Conservation (phyloP, 768 basidiomycete species). For the Lanmaoa rubissima region DNA sequence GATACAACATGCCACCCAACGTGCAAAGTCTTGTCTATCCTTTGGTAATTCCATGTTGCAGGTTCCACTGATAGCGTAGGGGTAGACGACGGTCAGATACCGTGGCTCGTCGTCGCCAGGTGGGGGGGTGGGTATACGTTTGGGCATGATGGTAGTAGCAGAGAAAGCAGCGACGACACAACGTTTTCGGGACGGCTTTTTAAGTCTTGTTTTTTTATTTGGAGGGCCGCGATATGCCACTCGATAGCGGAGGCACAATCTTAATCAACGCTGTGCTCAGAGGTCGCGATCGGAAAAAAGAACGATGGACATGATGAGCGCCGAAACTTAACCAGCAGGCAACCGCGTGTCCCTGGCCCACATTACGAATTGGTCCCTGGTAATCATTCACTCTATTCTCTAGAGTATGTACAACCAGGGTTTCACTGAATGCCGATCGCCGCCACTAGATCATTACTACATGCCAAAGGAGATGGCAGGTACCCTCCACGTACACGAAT, state of each 20-base stretch:
- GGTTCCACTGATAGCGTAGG: constrained; percentile 38
- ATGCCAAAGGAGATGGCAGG: neutral
- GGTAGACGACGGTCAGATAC: constrained; percentile 44
- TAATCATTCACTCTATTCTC: too few relatives aligned
- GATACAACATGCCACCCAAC: constrained; percentile 44
- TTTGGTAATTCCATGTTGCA: constrained; percentile 40
- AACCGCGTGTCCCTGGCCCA: neutral
- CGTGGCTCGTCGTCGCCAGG: constrained; percentile 44
- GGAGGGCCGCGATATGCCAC: constrained; percentile 1
- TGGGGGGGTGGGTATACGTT: constrained; percentile 42
- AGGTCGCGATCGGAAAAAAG: constrained; percentile 1
- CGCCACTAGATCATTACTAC: neutral
- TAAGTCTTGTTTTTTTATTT: neutral
- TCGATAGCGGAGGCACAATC: neutral
- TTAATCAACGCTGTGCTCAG: neutral
- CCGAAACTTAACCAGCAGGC: neutral
- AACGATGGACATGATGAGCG: neutral
- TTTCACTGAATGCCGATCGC: neutral
- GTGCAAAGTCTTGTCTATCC: constrained; percentile 39
- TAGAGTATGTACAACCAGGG: neutral
- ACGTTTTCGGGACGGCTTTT: neutral
- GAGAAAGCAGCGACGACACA: neutral
- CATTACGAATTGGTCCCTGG: neutral
- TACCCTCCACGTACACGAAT: neutral
- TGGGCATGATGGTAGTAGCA: constrained; percentile 33